Base-by-base conservation (phyloP, 2,329 filamentous ascomycete species). In the Botrytis galanthina region DNA sequence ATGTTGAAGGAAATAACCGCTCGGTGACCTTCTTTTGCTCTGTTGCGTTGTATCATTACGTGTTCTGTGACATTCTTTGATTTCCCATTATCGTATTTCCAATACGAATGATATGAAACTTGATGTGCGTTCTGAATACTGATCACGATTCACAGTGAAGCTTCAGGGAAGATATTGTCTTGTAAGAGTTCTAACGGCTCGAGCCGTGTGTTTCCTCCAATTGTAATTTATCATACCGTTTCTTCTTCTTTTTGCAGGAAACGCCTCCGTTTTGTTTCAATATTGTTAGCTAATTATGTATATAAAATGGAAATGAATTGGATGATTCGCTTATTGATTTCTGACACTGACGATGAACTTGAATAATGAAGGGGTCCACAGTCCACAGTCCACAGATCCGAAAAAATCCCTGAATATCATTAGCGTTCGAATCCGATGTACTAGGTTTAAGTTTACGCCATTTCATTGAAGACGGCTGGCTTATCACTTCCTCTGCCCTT, bases 11-110 rank as follows among this genome's bases (percentile, higher is more conserved):
- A 1, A 35, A 67, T 68, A 29, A 44, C 22, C 70, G 48, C 61
- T 72, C 48, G 35, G 48, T 29, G 59, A 42, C 20, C 35, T 16
- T 44, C 54, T 35, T 46, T 29, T 26, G 22, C 35, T 61, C n/a
- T 67, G 14, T 2, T 57, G n/a, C 37, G 8, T 67, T 71, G 59
- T 61, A 44, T 72, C 48, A 29, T 59, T 72, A 59, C 70, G 61
- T 72, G 48, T 66, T 54, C 46, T 59, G 61, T 67, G 22, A 29
- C 61, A 46, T 16, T 54, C 48, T 37, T 67, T 59, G 66, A 57
- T 46, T 57, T 29, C 46, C 18, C 26, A 20, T 44, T 35, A 44
- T 64, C 35, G 70, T 62, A 71, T 63, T 35, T 10, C 39, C 39
- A 8, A 37, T 1, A 9, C 14, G 14, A 4, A 22, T 51, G 14